Base-by-base conservation (phyloP, 1,284 basidiomycete genomes). In the Ustilago loliicola region DNA sequence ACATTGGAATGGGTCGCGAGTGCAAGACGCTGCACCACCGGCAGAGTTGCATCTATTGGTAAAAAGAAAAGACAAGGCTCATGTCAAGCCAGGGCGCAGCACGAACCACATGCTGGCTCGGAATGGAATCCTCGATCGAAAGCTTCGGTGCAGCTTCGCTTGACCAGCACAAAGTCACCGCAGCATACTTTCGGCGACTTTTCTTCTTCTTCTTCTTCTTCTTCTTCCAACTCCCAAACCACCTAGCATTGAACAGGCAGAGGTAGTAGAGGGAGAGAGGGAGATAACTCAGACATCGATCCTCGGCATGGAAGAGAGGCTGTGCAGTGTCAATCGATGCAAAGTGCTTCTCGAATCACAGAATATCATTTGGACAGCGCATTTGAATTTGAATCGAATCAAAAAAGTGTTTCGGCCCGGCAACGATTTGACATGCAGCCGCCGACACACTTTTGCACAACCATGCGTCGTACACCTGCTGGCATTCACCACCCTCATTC, bases 141-240 rank as follows among this genome's bases (percentile, higher is more conserved):
- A 45, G 34, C 58, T 61, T 51, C 34, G 21, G 48, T 61, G 48
- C 58, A 51, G 48, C 36, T 40, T 61, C 32, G 48, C 48, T 30
- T 42, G 36, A 7, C 15, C 17, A 10, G 3, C 36, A 38, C 36
- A 38, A 15, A 10, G 36, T 38, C 36, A 38, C 36, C 36, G 36
- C 13, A 38, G 36, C 36, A 8, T 15, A 38, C 36, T 38, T 21
- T 47, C 45, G 45, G 45, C 45, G 45, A 21, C 45, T 47, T 47
- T n/a, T n/a, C n/a, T n/a, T n/a, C n/a, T n/a, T n/a, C n/a, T n/a
- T n/a, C n/a, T n/a, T n/a, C n/a, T n/a, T n/a, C n/a, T n/a, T n/a
- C n/a, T n/a, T 47, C n/a, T 9, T 42, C 32, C 11, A 34, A 34
- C 32, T 11, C 11, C 32, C 32, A 34, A 5, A 5, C 32, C 32